Percentiles rank a stretch among this genome's conserved stretches.
phyloP scores from a whole-genome alignment of 78 protist species.

The Fonticula alba region DNA sequence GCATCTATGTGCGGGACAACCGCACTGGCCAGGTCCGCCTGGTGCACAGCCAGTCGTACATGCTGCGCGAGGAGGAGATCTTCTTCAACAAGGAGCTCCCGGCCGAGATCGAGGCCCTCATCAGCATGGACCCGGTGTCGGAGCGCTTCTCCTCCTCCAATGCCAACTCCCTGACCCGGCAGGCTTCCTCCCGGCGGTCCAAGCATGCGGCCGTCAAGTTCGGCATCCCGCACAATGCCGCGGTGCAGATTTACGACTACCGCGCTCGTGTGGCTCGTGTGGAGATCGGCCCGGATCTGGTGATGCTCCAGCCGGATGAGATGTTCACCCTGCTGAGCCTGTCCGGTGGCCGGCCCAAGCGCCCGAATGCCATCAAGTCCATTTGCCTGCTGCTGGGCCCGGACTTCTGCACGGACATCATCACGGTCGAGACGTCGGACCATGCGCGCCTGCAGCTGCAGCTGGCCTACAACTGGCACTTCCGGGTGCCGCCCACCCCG shows the following conservation, averaged over 20 bases:
- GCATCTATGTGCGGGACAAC: constrained; percentile 66
- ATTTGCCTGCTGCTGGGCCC: constrained; percentile 70
- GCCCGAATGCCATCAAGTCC: constrained; percentile 56
- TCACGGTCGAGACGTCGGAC: constrained; percentile 76
- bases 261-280: constrained; percentile 57
- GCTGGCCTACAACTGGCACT: constrained; percentile 75
- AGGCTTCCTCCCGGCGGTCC: constrained; percentile 25
- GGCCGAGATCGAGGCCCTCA: constrained; percentile 56
- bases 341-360: constrained; percentile 80
- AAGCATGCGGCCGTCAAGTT: constrained; percentile 49
- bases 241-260: constrained; percentile 73
- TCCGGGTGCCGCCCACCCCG: constrained; percentile 2
- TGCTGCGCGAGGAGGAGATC: constrained; percentile 64
- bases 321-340: constrained; percentile 63
- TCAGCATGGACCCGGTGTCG: constrained; percentile 9
- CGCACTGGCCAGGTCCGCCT: constrained; percentile 53
- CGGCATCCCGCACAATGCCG: constrained; percentile 77
- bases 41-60: constrained; percentile 49
- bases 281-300: constrained; percentile 75
- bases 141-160: constrained; percentile 4
- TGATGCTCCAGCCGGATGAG: constrained; percentile 77
- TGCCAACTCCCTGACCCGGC: neutral
- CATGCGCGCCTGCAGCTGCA: constrained; percentile 70
- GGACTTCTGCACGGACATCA: constrained; percentile 72
- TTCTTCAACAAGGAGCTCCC: constrained; percentile 69